These are phyloP conservation scores for Coemansia sp. DNA, from an alignment of 192 early-diverging fungal species.

Conservation along the genomic window DNA sequence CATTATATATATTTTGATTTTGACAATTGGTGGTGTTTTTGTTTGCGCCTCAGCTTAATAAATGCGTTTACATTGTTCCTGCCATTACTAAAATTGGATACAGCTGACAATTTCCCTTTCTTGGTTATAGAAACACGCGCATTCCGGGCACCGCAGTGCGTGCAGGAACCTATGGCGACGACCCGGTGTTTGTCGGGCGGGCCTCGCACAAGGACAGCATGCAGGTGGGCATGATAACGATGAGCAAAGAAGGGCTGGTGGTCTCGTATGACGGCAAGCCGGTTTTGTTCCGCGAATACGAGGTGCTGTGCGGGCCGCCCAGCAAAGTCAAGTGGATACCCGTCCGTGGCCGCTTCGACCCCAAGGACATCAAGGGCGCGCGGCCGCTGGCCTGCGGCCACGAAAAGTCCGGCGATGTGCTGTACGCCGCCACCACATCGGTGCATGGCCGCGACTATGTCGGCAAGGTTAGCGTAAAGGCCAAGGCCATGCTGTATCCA, in stretches of 20 bases:
- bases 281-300: slow-evolving; percentile 31
- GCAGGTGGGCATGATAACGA: slow-evolving; percentile 36
- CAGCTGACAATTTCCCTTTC: too few species aligned
- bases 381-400: slow-evolving; percentile 47
- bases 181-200: slow-evolving; percentile 32
- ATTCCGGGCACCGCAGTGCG: slow-evolving; percentile 27
- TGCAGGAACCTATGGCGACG: slow-evolving; percentile 19
- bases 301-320: slow-evolving; percentile 28
- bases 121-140: slow-evolving; percentile 12
- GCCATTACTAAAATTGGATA: too few species aligned
- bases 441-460: slow-evolving; percentile 43
- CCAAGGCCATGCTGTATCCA: slow-evolving; percentile 44
- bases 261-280: slow-evolving; percentile 30
- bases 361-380: slow-evolving; percentile 3
- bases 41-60: too few species aligned
- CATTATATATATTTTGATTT: too few species aligned
- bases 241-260: slow-evolving; percentile 35
- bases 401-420: slow-evolving; percentile 51
- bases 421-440: slow-evolving; percentile 52
- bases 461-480: slow-evolving; percentile 40
- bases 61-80: too few species aligned
- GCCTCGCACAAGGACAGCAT: slow-evolving; percentile 23
- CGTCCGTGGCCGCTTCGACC: slow-evolving; percentile 13
- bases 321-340: slow-evolving; percentile 16
- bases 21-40: too few species aligned